Percentiles rank a stretch among this genome's conserved stretches.
Conservation (phyloP, 2,329 filamentous ascomycete genomes). For the Pseudopyricularia javanii region DNA sequence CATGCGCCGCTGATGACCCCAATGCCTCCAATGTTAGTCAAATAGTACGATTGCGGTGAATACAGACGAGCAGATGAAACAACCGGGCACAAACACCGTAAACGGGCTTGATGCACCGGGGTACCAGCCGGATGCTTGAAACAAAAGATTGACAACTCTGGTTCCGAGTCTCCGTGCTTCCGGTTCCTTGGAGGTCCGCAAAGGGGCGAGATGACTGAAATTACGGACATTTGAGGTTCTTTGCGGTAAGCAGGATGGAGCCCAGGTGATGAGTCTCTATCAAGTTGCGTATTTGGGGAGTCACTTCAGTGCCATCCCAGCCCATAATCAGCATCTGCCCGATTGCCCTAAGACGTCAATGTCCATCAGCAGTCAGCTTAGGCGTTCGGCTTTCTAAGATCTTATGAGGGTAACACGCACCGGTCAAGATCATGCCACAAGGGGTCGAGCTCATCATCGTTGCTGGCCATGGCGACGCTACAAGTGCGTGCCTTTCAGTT, state of each 20-base stretch:
- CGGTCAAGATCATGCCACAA: conserved; percentile 68
- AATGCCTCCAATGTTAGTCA: neutral
- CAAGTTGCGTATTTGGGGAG: conserved; percentile 67
- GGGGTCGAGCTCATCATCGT: conserved; percentile 40
- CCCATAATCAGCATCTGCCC: conserved; percentile 74
- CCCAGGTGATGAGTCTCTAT: conserved; percentile 81
- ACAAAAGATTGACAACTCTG: neutral
- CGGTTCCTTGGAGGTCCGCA: neutral
- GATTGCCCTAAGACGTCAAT: conserved; percentile 41
- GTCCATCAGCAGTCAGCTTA: conserved; percentile 16
- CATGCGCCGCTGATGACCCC: conserved; percentile 59
- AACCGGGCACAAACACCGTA: neutral
- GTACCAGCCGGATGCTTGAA: neutral
- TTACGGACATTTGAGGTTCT: conserved; percentile 67
- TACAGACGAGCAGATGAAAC: neutral
- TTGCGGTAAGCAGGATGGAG: conserved; percentile 72
- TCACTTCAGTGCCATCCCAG: conserved; percentile 75
- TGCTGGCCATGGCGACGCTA: neutral
- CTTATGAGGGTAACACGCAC: conserved; percentile 33
- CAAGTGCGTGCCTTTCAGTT: neutral
- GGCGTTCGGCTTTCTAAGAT: neutral
- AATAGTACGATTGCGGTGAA: neutral
- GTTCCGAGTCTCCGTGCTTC: neutral
- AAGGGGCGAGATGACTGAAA: neutral
- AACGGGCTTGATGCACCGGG: no score